A percentile compares a stretch with the other conserved stretches of the same genome.
Evolutionary conservation across 768 basidiomycete species (phyloP).

Genomic region (Xerocomellus intermedius): DNA sequence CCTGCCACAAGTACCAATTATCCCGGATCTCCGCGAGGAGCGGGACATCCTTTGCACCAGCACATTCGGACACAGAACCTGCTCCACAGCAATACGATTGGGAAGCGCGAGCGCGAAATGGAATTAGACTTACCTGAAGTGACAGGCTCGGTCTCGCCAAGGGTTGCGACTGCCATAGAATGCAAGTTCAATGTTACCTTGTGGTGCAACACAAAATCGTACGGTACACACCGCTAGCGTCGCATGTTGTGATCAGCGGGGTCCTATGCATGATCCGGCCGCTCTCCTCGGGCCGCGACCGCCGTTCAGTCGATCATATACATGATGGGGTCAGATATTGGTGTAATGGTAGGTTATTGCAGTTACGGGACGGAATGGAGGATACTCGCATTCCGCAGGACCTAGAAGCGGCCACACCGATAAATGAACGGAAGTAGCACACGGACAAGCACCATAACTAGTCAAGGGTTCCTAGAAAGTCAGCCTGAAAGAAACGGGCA

Average conservation of each 20-base stretch:
- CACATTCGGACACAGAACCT: conserved; percentile 1
- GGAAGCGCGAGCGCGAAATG: conserved; percentile 4
- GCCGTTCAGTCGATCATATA: neutral
- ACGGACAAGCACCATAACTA: neutral
- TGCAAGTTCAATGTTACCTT: conserved; percentile 7
- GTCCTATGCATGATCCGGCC: conserved; percentile 22
- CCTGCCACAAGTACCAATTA: neutral
- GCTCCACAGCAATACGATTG: conserved; percentile 7
- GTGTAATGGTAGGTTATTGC: conserved; percentile 4
- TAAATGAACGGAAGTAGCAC: neutral
- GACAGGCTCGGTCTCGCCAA: conserved; percentile 1
- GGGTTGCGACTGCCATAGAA: conserved; percentile 7
- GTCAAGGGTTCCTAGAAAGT: conserved; percentile 17
- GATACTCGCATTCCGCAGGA: neutral
- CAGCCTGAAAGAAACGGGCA: conserved; percentile 7
- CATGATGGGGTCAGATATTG: neutral
- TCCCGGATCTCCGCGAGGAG: conserved; percentile 6
- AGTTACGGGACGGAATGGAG: conserved; percentile 18
- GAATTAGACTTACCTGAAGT: neutral
- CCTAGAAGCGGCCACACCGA: neutral
- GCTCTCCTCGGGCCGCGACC: neutral
- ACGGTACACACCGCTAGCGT: neutral
- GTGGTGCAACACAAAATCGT: neutral
- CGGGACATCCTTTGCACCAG: conserved; percentile 4
- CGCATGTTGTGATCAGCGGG: conserved; percentile 3